phyloP scores from a whole-genome alignment of 164 flowering plant species.

The Vitis riparia region DNA sequence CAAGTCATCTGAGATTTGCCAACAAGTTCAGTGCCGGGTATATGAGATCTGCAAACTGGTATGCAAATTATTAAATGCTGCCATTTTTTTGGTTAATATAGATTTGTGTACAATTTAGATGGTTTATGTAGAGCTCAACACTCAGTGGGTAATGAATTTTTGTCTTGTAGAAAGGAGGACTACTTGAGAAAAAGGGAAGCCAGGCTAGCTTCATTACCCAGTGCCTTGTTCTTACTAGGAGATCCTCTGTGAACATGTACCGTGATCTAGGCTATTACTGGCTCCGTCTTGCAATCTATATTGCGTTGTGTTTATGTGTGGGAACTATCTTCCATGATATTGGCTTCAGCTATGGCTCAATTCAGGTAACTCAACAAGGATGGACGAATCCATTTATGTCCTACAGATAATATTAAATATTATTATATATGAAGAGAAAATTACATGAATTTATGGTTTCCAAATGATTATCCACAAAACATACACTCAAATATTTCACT shows the following conservation, averaged over 20 bases:
- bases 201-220: slow-evolving; percentile 31
- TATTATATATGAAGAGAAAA: too few relatives aligned
- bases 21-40: slow-evolving; percentile 25
- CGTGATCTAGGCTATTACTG: slow-evolving; percentile 43
- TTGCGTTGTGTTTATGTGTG: slow-evolving; percentile 19
- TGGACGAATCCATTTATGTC: neutral
- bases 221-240: slow-evolving; percentile 26
- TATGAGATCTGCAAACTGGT: slow-evolving; percentile 32
- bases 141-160: too few relatives aligned
- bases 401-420: too few relatives aligned
- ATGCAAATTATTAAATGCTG: neutral
- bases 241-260: slow-evolving; percentile 40
- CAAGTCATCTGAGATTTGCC: slow-evolving; percentile 34
- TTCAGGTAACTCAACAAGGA: slow-evolving; percentile 8
- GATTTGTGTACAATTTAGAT: too few relatives aligned
- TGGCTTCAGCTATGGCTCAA: slow-evolving; percentile 15
- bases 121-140: too few relatives aligned
- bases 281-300: slow-evolving; percentile 31
- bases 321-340: slow-evolving; percentile 20
- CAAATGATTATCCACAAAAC: too few relatives aligned
- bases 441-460: neutral
- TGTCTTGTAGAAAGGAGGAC: slow-evolving; percentile 7
- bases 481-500: too few relatives aligned
- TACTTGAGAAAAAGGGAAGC: slow-evolving; percentile 19
- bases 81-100: too few relatives aligned